Evolutionary conservation across 2,329 filamentous ascomycete species (phyloP).

Genomic region (Calonectria pseudoreteaudii): DNA sequence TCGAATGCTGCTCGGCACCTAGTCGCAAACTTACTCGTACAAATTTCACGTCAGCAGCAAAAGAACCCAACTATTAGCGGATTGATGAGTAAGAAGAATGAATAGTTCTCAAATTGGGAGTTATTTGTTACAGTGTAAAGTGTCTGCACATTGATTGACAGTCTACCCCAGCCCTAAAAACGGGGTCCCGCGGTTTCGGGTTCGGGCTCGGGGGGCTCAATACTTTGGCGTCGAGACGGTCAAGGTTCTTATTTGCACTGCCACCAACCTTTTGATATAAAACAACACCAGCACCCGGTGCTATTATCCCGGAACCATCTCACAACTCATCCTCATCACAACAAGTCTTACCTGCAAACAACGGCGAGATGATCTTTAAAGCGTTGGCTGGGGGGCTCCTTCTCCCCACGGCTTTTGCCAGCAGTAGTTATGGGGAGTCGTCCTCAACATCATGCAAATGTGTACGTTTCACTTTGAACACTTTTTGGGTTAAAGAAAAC

Average conservation of each 20-base stretch:
- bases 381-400: background rate
- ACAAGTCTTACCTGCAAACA: background rate
- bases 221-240: background rate
- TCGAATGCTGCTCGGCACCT: background rate
- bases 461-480: background rate
- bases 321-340: background rate
- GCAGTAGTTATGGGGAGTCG: background rate
- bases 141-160: background rate
- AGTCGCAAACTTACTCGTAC: background rate
- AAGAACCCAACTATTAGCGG: too few relatives aligned
- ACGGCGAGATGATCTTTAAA: background rate
- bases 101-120: background rate
- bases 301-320: background rate
- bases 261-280: background rate
- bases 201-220: background rate
- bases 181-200: background rate
- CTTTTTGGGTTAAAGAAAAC: background rate
- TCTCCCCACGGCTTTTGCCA: background rate
- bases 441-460: background rate
- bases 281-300: background rate
- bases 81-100: background rate
- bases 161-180: background rate
- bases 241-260: background rate
- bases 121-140: too few relatives aligned
- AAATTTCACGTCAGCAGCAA: background rate